Base-by-base conservation (phyloP, 1,139 yeast species). In the Yamadazyma pseudoaaseri region DNA sequence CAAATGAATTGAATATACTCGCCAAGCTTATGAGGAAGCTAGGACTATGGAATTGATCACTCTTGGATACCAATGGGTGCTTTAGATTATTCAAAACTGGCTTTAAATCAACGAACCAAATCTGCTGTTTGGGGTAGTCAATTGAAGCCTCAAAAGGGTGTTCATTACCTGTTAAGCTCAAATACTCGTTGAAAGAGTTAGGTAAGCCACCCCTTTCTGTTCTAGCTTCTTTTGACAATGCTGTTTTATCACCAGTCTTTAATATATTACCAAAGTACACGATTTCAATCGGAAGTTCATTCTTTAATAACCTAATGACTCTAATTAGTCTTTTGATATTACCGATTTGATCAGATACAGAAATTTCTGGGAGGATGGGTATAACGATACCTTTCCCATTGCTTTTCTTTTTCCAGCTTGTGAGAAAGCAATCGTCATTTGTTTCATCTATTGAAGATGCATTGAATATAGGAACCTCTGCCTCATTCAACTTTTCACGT, bases 331-430 rank as follows among this genome's bases (percentile, higher is more conserved):
- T 42, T 12, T 34, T 39, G 6, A 60, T 42, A 26, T 53, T 44
- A 3, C 47, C 43, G 4, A 59, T 18, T 33, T 51, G 59, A 15
- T 35, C 31, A 3, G 41, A 28, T 20, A 37, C 35, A 6, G 31
- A 31, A 3, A 32, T 20, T 2, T 16, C 12, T 1, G 55, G 55
- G 8, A 50, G 33, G 2, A 64, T 27, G 0, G 70, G 66, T 4
- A 65, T 57, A 3, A 65, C 67, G 6, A 65, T 60, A 0, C 72
- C 72, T 25, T 43, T 48, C 0, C 69, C 70, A 21, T 45, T 45
- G 25, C 56, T 50, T 20, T 35, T 41, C 0, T 21, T 14, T 16
- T 33, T 31, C 27, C 56, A 37, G n/a, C 42, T 25, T 9, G 39
- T 35, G 8, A 54, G 23, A 18, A 49, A 38, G 29, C 61, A 54